Evolutionary conservation across 2,329 filamentous ascomycete genomes (phyloP), one percentile per base, ranked within the genome.

Genomic region (Stemphylium vesicarium): DNA sequence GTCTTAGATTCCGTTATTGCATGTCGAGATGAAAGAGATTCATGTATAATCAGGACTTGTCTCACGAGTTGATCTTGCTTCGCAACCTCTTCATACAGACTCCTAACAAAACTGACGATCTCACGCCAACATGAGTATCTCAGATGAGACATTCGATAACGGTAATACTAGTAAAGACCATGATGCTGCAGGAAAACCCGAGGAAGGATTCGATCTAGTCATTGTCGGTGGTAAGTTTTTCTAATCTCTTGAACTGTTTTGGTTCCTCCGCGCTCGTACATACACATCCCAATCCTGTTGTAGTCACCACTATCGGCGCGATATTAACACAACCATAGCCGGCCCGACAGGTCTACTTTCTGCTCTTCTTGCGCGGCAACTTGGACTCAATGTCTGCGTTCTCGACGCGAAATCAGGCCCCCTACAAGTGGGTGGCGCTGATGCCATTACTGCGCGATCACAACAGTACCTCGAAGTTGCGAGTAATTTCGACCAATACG

Each of bases 391-490:
- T 3, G 76, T 81, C 3, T 72, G 69, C 4, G 66, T 81, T 5
- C 61, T 79, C 3, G 78, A 44, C 20, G 40, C 16, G 12, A 80
- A 79, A 79, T 36, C 74, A 67, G 39, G 65, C 0, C 72, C 76
- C 0, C 62, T 82, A 3, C 68, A 77, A 3, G 61, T 81, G 3
- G 80, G 80, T 2, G 71, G 80, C 16, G 80, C 80, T 33, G 80
- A 82, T 63, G 80, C 80, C 0, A 67, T 82, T 48, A 82, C 81
- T 36, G 80, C 80, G 5, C 73, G 80, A 9, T 81, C 79, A 0
- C 80, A 82, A 36, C 80, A 82, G 39, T 80, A 79, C 29, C 70
- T 81, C 2, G 79, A 81, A 43, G 73, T 80, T 6, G 78, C 76
- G 4, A 74, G 77, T 7, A 72, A 81, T 13, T 64, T 81, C 1